Percentiles rank a stretch among this genome's conserved stretches.
Conservation (phyloP, 228 moss, liverwort and hornwort species). For the Sphagnum magellanicum region DNA sequence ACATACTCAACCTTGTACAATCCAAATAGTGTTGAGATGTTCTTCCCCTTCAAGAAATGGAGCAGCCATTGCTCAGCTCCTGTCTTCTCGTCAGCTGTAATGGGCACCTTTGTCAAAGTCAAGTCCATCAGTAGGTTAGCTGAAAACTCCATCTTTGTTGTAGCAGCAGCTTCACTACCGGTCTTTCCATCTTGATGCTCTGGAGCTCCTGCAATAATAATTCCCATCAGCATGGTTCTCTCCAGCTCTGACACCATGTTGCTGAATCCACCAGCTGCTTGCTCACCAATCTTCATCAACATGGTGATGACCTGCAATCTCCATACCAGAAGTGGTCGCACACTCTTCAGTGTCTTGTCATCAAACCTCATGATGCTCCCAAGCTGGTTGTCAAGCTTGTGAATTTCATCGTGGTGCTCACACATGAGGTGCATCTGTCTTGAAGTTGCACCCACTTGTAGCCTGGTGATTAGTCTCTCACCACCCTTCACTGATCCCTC, state of each 20-base stretch:
- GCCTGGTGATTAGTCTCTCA: constrained; percentile 43
- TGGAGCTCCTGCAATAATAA: neutral
- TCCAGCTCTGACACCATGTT: constrained; percentile 34
- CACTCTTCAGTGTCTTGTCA: constrained; percentile 33
- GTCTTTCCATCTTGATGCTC: neutral
- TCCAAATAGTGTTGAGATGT: constrained; percentile 36
- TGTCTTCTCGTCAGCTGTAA: constrained; percentile 49
- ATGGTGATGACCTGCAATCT: constrained; percentile 40
- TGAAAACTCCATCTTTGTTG: neutral
- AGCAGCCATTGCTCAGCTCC: constrained; percentile 56
- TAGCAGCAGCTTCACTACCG: neutral
- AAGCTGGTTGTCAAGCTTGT: constrained; percentile 42
- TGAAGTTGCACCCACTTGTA: constrained; percentile 28
- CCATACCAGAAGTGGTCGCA: constrained; percentile 52
- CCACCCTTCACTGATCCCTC: constrained; percentile 35
- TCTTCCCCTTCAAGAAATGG: constrained; percentile 47
- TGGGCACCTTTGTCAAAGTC: neutral
- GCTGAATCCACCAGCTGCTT: constrained; percentile 35
- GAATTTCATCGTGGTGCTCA: constrained; percentile 52
- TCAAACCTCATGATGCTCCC: constrained; percentile 55
- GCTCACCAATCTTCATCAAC: constrained; percentile 34
- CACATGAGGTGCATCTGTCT: constrained; percentile 53
- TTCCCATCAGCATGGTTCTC: constrained; percentile 39
- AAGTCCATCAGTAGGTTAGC: neutral
- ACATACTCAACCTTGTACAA: constrained; percentile 45